Conservation (phyloP, 2,329 filamentous ascomycete genomes). For the Cytospora piceae region DNA sequence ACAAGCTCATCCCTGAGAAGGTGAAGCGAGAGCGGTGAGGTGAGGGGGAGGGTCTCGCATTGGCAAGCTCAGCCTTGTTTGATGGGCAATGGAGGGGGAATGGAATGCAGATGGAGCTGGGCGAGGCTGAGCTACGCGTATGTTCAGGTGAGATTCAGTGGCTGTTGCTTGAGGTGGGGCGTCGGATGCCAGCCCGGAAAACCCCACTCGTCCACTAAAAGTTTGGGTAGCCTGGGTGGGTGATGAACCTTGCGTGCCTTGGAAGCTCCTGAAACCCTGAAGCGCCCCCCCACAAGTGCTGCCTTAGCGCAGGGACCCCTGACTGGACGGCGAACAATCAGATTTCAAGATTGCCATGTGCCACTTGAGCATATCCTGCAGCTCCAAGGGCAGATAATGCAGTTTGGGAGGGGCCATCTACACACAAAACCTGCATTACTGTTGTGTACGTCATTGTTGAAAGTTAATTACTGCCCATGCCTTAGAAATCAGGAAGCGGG, state of each 20-base stretch:
- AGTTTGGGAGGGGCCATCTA: not conserved
- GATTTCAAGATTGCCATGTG: constrained; percentile 4
- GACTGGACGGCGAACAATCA: not conserved
- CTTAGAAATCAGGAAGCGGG: not conserved
- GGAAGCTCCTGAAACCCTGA: not conserved
- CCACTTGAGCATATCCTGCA: not conserved
- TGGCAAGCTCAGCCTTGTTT: constrained; percentile 24
- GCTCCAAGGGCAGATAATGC: not conserved
- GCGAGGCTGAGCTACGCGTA: not conserved
- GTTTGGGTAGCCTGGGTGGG: not conserved
- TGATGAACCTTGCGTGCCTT: not conserved
- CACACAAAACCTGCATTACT: not conserved
- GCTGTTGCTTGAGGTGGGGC: not conserved
- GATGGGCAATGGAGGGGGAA: not conserved
- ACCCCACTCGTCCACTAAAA: constrained; percentile 1
- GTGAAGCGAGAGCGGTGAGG: constrained; percentile 7
- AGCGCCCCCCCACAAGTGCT: not conserved
- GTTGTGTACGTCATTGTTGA: constrained; percentile 1
- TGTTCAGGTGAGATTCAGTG: not conserved
- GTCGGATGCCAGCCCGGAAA: not conserved
- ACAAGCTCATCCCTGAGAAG: constrained; percentile 30
- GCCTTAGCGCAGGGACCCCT: constrained; percentile 1
- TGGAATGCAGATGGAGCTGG: constrained; percentile 13
- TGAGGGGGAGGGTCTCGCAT: constrained; percentile 7
- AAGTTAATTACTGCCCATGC: not conserved